Base-by-base conservation (phyloP, 192 early-diverging fungal species). In the Pilobolus umbonatus region DNA sequence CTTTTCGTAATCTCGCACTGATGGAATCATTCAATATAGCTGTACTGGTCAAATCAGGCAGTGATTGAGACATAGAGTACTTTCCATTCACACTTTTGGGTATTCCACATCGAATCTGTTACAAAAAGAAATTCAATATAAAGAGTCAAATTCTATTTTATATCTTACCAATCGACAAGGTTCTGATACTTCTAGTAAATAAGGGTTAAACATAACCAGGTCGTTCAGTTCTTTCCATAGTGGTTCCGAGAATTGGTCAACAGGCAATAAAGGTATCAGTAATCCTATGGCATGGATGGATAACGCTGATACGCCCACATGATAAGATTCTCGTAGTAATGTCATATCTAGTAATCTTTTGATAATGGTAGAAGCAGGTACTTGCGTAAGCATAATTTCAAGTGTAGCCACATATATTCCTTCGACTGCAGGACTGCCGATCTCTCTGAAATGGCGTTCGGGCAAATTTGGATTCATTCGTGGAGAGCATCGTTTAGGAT, bases 391-490 rank as follows among this genome's bases (percentile, higher is more conserved):
- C 24, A 79, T 52, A 1, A 76, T 55, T 55, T 83, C 77, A 12
- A 81, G 57, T 17, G 74, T 64, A 0, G 83, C 79, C 38, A 77
- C 67, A 45, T 69, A 74, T 1, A 85, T 64, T 8, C 73, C 77
- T 32, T 69, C 75, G 7, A 85, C 77, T 12, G 83, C 77, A 0
- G 86, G 84, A 55, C 83, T 86, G 6, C 60, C 75, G 32, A 87
- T 82, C 51, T 79, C 77, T 10, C 80, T 64, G 44, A 85, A 84
- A 49, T 82, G 80, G 22, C 78, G 72, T 49, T 87, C 67, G 4
- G 81, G 81, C 34, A 79, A 42, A 36, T 62, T 60, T 2, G 78
- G 30, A 10, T 74, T 62, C n/a, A 47, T 60, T 47, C 76, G 75
- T 31, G 74, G 75, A 1, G 76, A 76, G 52, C 75, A 83, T 39